Conservation (phyloP, 2,329 filamentous ascomycete species). For the Sclerotinia nivalis region DNA sequence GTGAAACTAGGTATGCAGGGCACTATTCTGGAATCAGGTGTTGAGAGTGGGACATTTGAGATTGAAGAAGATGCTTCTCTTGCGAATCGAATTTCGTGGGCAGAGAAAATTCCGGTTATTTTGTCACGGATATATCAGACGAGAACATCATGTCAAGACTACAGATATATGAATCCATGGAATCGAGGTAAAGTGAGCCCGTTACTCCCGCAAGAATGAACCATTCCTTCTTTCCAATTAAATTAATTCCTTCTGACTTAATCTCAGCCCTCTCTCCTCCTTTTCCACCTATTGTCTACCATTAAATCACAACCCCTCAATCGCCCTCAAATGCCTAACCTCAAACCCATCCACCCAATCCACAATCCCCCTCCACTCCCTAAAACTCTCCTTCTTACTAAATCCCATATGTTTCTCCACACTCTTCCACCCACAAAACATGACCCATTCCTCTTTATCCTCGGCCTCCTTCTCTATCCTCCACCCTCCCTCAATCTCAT, state of each 20-base stretch:
- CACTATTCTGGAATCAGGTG: too few species aligned
- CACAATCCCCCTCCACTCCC: slow-evolving; percentile 26
- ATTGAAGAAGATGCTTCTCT: too few species aligned
- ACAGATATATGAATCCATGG: background rate
- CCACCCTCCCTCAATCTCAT: slow-evolving; percentile 28
- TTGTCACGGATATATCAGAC: background rate
- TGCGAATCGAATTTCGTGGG: background rate
- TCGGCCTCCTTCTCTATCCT: slow-evolving; percentile 30
- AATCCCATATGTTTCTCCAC: slow-evolving; percentile 27
- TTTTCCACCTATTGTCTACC: background rate
- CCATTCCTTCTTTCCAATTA: background rate
- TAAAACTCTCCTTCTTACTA: slow-evolving; percentile 26
- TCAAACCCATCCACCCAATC: slow-evolving; percentile 28
- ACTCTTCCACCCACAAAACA: slow-evolving; percentile 30
- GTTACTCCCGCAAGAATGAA: background rate
- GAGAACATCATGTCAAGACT: background rate
- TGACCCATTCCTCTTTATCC: slow-evolving; percentile 30
- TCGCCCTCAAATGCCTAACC: slow-evolving; percentile 26
- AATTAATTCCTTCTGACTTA: background rate
- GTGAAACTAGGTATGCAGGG: too few species aligned
- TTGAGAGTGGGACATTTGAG: too few species aligned
- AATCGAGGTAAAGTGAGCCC: background rate
- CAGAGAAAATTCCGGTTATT: background rate
- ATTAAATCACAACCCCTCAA: slow-evolving; percentile 17
- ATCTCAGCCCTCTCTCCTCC: background rate